phyloP scores from a whole-genome alignment of 352 stramenopile genomes.

The Phytophthora colocasiae region DNA sequence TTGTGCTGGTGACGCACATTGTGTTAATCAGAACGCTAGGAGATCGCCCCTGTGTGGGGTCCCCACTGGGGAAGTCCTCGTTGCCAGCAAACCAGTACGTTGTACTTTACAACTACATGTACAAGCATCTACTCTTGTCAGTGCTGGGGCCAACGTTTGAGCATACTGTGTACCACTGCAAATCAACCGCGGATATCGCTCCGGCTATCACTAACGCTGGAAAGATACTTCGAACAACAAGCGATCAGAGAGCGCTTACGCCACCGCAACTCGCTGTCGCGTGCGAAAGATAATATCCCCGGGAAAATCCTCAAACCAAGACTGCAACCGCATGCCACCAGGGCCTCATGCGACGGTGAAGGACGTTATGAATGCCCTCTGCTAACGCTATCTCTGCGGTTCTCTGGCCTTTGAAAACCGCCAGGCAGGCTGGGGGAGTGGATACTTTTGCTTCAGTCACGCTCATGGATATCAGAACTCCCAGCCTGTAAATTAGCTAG shows the following conservation, averaged over 20 bases:
- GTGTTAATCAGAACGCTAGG: conserved; percentile 12
- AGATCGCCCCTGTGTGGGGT: conserved; percentile 7
- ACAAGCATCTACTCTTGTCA: too few relatives aligned
- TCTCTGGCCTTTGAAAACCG: conserved; percentile 27
- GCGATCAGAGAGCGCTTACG: conserved; percentile 20
- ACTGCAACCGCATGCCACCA: background rate
- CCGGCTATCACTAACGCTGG: conserved; percentile 13
- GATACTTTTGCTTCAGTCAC: background rate
- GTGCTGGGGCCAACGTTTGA: too few relatives aligned
- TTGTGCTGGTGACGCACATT: conserved; percentile 13
- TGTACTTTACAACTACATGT: too few relatives aligned
- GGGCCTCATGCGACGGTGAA: background rate
- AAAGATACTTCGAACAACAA: conserved; percentile 42
- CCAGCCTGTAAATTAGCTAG: conserved; percentile 5
- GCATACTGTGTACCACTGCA: too few relatives aligned
- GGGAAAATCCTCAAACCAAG: too few relatives aligned
- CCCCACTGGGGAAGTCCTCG: too few relatives aligned
- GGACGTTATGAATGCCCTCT: conserved; percentile 24
- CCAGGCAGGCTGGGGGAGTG: background rate
- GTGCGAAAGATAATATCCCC: too few relatives aligned
- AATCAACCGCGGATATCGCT: background rate
- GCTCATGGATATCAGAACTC: conserved; percentile 1
- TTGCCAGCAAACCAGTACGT: too few relatives aligned
- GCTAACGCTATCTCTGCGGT: conserved; percentile 11
- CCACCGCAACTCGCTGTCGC: background rate